Evolutionary conservation across 108 stramenopile genomes (phyloP), one percentile per base, ranked within the genome.

Genomic region (Cylindrotheca closterium): DNA sequence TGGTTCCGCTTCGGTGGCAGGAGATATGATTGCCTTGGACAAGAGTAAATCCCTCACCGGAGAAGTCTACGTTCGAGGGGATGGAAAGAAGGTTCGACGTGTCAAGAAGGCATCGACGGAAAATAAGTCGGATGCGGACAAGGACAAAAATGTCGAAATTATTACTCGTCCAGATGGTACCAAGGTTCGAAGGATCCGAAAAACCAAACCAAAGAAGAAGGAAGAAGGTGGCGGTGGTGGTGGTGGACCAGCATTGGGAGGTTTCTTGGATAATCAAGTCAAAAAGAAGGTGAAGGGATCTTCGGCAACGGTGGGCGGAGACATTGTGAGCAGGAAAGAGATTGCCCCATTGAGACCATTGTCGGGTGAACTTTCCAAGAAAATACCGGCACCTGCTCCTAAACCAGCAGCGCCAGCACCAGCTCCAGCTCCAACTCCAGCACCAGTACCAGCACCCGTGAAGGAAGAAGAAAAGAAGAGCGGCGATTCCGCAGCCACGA

Each of bases 41-140:
- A 74, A 74, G 30, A 52, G 59, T 15, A 21, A 55, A 49, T 74
- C 73, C 1, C 24, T 67, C 31, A 74, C 73, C 19, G 79, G 79
- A 25, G 79, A 81, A 55, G 64, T 81, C 42, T 82, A 82, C 26
- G 74, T 82, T 55, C 65, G 77, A 24, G 73, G 69, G 2, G 81
- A 82, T 57, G 81, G 81, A 30, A 82, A 78, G 58, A 78, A 78
- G 51, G 73, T 74, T 4, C 59, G 73, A 26, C 65, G 73, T 1
- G 61, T 74, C 7, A 42, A 10, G 37, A 74, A 55, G 54, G 67
- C 67, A 45, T 52, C 71, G 10, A 30, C 30, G 0, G 47, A 62
- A 30, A 21, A 22, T 1, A 31, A 42, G 8, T 52, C 62, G 29
- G 21, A 7, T 18, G 66, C 34, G 22, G 65, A 70, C 58, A 71